Evolutionary conservation across 345 rosid genomes (phyloP).

Genomic region (Eucalyptus tenuipes): DNA sequence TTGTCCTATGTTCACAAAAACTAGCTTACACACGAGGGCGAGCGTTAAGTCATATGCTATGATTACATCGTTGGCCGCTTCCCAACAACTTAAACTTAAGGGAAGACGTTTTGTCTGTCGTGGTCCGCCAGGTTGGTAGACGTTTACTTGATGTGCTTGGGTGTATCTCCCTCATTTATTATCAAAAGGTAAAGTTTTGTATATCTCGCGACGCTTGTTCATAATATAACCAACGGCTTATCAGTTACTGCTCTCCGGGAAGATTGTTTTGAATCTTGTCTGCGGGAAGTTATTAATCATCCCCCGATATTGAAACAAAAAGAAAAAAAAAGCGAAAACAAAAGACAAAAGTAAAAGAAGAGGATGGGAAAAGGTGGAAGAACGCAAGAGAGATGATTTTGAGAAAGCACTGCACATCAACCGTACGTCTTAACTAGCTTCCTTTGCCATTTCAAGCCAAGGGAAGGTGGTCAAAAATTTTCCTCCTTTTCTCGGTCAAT

Average conservation of each 20-base stretch:
- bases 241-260: not conserved
- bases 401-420: not conserved
- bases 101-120: not conserved
- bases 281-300: not conserved
- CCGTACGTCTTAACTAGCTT: not conserved
- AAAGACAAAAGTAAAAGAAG: not conserved
- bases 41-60: not conserved
- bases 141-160: not conserved
- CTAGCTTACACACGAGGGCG: not conserved
- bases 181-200: not conserved
- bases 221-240: not conserved
- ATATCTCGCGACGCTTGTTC: not conserved
- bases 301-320: not conserved
- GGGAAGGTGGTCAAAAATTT: not conserved
- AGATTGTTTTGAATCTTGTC: not conserved
- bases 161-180: not conserved
- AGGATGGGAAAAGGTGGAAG: not conserved
- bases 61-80: not conserved
- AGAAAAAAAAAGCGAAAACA: not conserved
- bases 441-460: not conserved
- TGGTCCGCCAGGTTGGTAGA: not conserved
- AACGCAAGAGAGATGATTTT: not conserved
- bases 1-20: not conserved
- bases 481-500: not conserved
- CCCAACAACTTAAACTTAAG: not conserved